Evolutionary conservation across 768 basidiomycete genomes (phyloP).

Genomic region (Russula lepida): DNA sequence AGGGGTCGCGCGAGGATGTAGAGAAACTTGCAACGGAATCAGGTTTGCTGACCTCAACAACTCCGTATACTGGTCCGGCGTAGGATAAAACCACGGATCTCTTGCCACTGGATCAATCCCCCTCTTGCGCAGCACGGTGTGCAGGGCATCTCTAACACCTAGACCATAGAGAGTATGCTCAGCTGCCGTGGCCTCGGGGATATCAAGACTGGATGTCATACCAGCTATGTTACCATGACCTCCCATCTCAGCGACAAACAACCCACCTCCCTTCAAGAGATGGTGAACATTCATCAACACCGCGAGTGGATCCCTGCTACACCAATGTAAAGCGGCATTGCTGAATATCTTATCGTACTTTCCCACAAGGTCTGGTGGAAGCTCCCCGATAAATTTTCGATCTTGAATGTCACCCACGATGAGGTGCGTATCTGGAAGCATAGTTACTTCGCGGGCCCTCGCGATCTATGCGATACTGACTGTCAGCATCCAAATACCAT

Average conservation of each 20-base stretch:
- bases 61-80: constrained; percentile 47
- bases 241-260: constrained; percentile 71
- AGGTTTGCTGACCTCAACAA: constrained; percentile 6
- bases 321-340: constrained; percentile 81
- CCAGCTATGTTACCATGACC: constrained; percentile 67
- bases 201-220: constrained; percentile 25
- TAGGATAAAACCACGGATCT: constrained; percentile 87
- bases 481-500: not conserved
- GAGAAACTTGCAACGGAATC: constrained; percentile 2
- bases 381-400: not conserved
- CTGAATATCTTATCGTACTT: constrained; percentile 72
- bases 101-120: constrained; percentile 50
- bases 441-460: constrained; percentile 32
- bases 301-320: constrained; percentile 59
- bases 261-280: constrained; percentile 59
- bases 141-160: constrained; percentile 56
- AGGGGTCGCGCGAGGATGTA: constrained; percentile 11
- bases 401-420: constrained; percentile 47
- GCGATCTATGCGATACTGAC: constrained; percentile 35
- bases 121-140: constrained; percentile 41
- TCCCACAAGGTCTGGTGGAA: constrained; percentile 27
- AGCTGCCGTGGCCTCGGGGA: not conserved
- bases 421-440: constrained; percentile 5
- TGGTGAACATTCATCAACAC: constrained; percentile 54
- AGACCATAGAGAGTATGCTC: constrained; percentile 19